A percentile compares a stretch with the other conserved stretches of the same genome.
Conservation (phyloP, 352 stramenopile genomes). For the Saprolegnia parasitica region DNA sequence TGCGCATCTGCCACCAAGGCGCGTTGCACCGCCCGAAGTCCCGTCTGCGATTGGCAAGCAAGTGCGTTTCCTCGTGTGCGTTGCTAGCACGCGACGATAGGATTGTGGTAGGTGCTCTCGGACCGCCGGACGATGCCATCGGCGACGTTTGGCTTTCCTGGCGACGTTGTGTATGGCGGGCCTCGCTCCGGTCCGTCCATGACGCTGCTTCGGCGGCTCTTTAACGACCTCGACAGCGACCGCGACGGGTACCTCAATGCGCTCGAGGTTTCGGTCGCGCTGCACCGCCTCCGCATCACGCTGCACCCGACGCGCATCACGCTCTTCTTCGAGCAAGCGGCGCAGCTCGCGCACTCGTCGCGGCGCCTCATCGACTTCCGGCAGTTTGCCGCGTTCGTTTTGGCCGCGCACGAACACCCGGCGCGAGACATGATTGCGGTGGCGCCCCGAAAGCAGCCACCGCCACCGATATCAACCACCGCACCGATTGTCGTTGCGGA, state of each 20-base stretch:
- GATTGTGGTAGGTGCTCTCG: conserved; percentile 46
- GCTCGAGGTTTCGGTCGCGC: conserved; percentile 62
- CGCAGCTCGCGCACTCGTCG: conserved; percentile 1
- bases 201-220: conserved; percentile 60
- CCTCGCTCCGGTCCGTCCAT: conserved; percentile 32
- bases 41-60: conserved; percentile 13
- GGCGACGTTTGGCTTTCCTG: conserved; percentile 40
- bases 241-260: conserved; percentile 65
- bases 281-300: conserved; percentile 63
- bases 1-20: no score
- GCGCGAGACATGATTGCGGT: neutral
- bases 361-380: conserved; percentile 12
- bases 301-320: conserved; percentile 54
- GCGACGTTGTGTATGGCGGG: conserved; percentile 29
- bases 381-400: conserved; percentile 22
- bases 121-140: conserved; percentile 66
- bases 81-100: neutral
- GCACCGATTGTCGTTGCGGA: neutral
- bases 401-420: conserved; percentile 13
- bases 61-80: conserved; percentile 15
- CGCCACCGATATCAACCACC: neutral
- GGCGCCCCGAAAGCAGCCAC: neutral
- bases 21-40: neutral
- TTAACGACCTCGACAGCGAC: conserved; percentile 66
- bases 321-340: conserved; percentile 46